Evolutionary conservation across 1,284 basidiomycete genomes (phyloP), one percentile per base, ranked within the genome.

Genomic region (Dichomitus squalens): DNA sequence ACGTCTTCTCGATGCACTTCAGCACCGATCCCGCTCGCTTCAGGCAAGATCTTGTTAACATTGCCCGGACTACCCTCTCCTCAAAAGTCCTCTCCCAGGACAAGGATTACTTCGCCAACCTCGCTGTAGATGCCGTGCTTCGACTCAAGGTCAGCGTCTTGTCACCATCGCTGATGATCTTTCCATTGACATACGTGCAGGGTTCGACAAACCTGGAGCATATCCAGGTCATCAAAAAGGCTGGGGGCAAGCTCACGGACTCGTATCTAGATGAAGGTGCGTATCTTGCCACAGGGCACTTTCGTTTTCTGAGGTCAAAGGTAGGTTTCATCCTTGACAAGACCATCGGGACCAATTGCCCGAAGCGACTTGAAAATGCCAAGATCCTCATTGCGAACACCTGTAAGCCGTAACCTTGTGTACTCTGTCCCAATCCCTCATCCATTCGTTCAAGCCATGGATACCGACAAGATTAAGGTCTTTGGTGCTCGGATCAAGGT

Each of bases 221-320:
- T 73, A 98, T 99, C 65, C 97, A 99, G 76, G 92, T 99, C 75
- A 99, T 99, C 81, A 99, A 99, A 82, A 98, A 98, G 78, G 92
- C 94, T 35, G 97, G 97, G 58, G 97, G 97, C 59, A 99, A 99
- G 78, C 84, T 99, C 63, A 97, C 95, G 7, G 96, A 99, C 71
- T 97, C 94, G 16, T 99, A 99, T 79, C 87, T 99, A 46, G 96
- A 98, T 70, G 96, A 99, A 79, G 96, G 92, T 88, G 63, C 14
- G 77, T 33, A 7, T 41, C 44, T 48, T 1, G n/a, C 16, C 16
- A 9, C 31, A 12, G 25, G 7, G n/a, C 27, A 21, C 9, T 38
- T n/a, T 1, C 14, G 25, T 6, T 35, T 38, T 18, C 49, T 58
- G 16, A 58, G 20, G 18, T 35, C 9, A 5, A 27, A n/a, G 20